These are phyloP conservation scores for Diutina pseudorugosa DNA, from an alignment of 1,139 yeast genomes.

Conservation along the genomic window DNA sequence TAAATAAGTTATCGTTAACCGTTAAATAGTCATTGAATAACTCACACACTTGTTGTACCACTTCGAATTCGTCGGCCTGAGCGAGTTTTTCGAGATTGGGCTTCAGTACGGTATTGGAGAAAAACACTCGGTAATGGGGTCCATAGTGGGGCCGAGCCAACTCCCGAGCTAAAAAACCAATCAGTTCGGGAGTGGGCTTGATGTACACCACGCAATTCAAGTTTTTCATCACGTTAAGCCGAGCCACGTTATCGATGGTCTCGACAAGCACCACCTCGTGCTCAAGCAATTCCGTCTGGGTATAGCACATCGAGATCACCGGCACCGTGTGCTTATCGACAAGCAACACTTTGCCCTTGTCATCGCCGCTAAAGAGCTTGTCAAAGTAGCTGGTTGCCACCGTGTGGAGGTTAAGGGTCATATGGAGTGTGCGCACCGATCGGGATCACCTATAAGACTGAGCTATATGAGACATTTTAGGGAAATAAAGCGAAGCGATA, in stretches of 20 bases:
- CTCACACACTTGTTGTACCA: conserved; percentile 65
- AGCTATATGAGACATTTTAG: too few relatives aligned
- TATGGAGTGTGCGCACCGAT: neutral
- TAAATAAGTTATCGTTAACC: conserved; percentile 57
- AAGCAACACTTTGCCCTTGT: conserved; percentile 59
- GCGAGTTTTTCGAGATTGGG: conserved; percentile 76
- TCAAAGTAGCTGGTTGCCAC: conserved; percentile 27
- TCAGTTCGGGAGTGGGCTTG: conserved; percentile 58
- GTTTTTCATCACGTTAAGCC: conserved; percentile 44
- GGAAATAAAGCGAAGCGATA: too few relatives aligned
- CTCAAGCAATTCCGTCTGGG: conserved; percentile 74
- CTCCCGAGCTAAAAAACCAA: conserved; percentile 51
- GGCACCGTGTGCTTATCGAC: conserved; percentile 74
- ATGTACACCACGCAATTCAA: conserved; percentile 72
- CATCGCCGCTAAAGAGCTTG: conserved; percentile 20
- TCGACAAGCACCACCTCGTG: conserved; percentile 79
- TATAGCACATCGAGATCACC: conserved; percentile 72
- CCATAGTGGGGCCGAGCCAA: conserved; percentile 68
- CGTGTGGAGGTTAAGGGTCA: conserved; percentile 18
- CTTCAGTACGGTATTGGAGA: conserved; percentile 66
- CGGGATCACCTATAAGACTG: too few relatives aligned
- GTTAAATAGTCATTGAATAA: conserved; percentile 74
- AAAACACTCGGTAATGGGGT: conserved; percentile 57
- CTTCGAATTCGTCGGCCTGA: conserved; percentile 80
- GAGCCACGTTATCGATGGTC: conserved; percentile 37